phyloP scores from a whole-genome alignment of 75 land plant genomes.

The Sequoiadendron giganteum region DNA sequence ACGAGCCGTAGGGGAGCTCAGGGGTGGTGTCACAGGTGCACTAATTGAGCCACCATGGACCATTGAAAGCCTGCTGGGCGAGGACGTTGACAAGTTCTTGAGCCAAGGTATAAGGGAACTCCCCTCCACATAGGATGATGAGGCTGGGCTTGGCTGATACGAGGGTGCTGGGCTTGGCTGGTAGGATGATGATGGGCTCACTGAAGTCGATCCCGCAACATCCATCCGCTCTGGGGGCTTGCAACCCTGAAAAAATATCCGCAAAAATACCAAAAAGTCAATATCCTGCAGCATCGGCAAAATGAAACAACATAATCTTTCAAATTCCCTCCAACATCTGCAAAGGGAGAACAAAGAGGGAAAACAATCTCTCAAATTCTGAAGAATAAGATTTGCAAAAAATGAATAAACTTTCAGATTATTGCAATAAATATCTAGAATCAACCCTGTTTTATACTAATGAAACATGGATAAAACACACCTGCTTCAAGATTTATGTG shows the following conservation, averaged over 20 bases:
- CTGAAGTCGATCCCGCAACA: slow-evolving; percentile 44
- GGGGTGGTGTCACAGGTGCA: slow-evolving; percentile 94
- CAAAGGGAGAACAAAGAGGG: neutral
- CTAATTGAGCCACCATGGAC: slow-evolving; percentile 60
- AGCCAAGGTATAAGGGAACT: slow-evolving; percentile 83
- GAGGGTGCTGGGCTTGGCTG: slow-evolving; percentile 58
- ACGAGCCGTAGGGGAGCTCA: slow-evolving; percentile 74
- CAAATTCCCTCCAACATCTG: neutral
- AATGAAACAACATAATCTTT: neutral
- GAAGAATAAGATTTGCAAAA: neutral
- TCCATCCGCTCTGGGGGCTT: slow-evolving; percentile 70
- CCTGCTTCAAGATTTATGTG: neutral
- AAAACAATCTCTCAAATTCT: neutral
- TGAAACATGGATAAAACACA: neutral
- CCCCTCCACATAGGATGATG: slow-evolving; percentile 44
- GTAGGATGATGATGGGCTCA: slow-evolving; percentile 70
- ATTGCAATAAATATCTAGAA: neutral
- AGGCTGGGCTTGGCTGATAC: slow-evolving; percentile 59
- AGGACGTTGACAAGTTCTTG: slow-evolving; percentile 64
- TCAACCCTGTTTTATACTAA: neutral
- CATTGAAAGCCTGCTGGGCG: slow-evolving; percentile 21
- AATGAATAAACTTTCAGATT: neutral
- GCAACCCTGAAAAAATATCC: slow-evolving; percentile 41
- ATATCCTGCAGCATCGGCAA: neutral
- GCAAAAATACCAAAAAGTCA: neutral